Conservation (phyloP, 2,329 filamentous ascomycete species). For the Hymenoscyphus fructigenus region DNA sequence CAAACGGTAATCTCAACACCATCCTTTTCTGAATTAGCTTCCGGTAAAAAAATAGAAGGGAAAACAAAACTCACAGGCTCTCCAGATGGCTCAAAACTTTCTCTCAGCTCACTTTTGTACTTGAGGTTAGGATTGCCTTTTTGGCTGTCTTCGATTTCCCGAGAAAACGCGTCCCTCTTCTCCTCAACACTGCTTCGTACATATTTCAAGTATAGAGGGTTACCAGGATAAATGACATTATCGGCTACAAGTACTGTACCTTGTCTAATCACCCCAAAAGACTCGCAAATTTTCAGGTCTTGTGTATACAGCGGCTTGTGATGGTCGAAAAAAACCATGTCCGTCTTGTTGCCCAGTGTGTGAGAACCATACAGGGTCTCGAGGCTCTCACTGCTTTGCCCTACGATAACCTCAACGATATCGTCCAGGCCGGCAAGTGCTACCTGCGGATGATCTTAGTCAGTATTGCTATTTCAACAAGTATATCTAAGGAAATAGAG, state of each 20-base stretch:
- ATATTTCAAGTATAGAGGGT: constrained; percentile 69
- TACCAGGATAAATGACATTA: constrained; percentile 70
- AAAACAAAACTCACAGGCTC: constrained; percentile 52
- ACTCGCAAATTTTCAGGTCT: constrained; percentile 76
- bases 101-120: constrained; percentile 62
- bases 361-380: constrained; percentile 54
- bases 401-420: constrained; percentile 69
- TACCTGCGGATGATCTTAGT: constrained; percentile 37
- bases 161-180: constrained; percentile 52
- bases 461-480: too few relatives aligned
- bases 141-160: constrained; percentile 46
- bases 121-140: constrained; percentile 62
- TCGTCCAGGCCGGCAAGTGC: constrained; percentile 72
- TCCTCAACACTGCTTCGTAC: constrained; percentile 63
- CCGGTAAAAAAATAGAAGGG: background rate
- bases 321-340: constrained; percentile 68
- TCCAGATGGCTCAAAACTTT: constrained; percentile 69
- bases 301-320: constrained; percentile 73
- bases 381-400: constrained; percentile 65
- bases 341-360: constrained; percentile 20
- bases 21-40: constrained; percentile 47
- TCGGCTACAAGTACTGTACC: constrained; percentile 67
- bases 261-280: constrained; percentile 60
- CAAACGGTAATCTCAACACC: constrained; percentile 66
- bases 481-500: too few relatives aligned